Percentiles rank a stretch among this genome's conserved stretches.
phyloP scores from a whole-genome alignment of 2,329 filamentous ascomycete genomes.

The Alternaria conjuncta region DNA sequence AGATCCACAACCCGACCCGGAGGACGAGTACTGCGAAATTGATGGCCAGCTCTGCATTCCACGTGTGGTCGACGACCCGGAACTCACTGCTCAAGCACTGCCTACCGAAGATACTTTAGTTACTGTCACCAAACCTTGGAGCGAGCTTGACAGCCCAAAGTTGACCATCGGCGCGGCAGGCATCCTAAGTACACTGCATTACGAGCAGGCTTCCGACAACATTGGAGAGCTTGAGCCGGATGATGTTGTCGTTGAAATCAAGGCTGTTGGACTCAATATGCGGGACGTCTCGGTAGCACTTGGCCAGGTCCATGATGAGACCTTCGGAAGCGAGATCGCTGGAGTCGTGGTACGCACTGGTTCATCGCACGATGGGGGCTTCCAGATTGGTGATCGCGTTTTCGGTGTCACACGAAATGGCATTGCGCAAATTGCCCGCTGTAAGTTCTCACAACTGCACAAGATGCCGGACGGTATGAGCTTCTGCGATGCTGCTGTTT shows the following conservation, averaged over 20 bases:
- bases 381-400: constrained; percentile 11
- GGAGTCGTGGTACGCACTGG: constrained; percentile 17
- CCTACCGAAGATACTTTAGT: neutral
- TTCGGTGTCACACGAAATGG: constrained; percentile 16
- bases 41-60: constrained; percentile 8
- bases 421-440: constrained; percentile 5
- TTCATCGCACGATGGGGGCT: neutral
- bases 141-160: constrained; percentile 8
- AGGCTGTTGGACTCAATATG: constrained; percentile 23
- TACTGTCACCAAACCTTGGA: constrained; percentile 23
- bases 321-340: constrained; percentile 21
- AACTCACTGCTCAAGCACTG: constrained; percentile 1
- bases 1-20: neutral
- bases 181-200: constrained; percentile 22
- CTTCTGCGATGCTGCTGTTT: constrained; percentile 23
- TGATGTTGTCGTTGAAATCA: constrained; percentile 25
- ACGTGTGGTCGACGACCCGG: constrained; percentile 13
- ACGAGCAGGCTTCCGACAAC: constrained; percentile 1
- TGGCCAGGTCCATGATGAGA: constrained; percentile 34
- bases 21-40: constrained; percentile 20
- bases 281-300: constrained; percentile 24
- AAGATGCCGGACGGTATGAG: constrained; percentile 9
- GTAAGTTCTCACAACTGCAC: constrained; percentile 13
- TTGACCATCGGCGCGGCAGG: constrained; percentile 20
- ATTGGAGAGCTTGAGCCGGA: constrained; percentile 3